Evolutionary conservation across 2,329 filamentous ascomycete genomes (phyloP), one percentile per base, ranked within the genome.

Genomic region (Diplocarpon mali): DNA sequence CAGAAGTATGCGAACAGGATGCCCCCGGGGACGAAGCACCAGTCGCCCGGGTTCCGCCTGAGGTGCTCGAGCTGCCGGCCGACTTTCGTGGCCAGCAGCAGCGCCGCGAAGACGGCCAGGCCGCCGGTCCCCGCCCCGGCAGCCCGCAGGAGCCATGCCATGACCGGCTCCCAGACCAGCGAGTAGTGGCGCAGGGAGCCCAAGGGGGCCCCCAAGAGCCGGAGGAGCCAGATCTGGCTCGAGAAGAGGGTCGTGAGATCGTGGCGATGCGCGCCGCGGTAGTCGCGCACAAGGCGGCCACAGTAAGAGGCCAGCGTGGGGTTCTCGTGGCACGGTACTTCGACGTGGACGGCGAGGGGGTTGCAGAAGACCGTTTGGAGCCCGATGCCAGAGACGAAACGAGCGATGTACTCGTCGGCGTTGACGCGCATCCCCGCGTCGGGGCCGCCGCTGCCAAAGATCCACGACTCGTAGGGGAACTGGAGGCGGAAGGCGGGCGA

Each of bases 401-500:
- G 14, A 5, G n/a, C 15, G 5, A 42, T 42, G 12, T 28, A 42
- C 17, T 42, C 17, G 2, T 24, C 40, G 9, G 40, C 40, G 9
- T 36, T 34, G 4, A 27, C 15, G n/a, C 40, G 40, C 32, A 42
- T 42, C 4, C 31, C 32, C 8, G 20, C 40, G n/a, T 32, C 10
- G 20, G 20, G 4, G 7, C 20, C 20, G 20, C 20, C 20, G 20
- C 20, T 24, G 7, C 20, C 20, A 24, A 24, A 24, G n/a, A 41
- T 6, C n/a, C 29, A 14, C 10, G 27, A 35, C 30, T 42, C 40
- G 24, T 36, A 32, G 2, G 34, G 20, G 27, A 42, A 42, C 5
- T 15, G 24, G 40, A 42, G 16, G 40, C 40, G 40, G 9, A 42
- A 42, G 10, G 24, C 32, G 24, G 40, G 32, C 4, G 40, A 36